Percentiles rank a stretch among this genome's conserved stretches.
Evolutionary conservation across 1,284 basidiomycete genomes (phyloP).

Genomic region (Cutaneotrichosporon sp.): DNA sequence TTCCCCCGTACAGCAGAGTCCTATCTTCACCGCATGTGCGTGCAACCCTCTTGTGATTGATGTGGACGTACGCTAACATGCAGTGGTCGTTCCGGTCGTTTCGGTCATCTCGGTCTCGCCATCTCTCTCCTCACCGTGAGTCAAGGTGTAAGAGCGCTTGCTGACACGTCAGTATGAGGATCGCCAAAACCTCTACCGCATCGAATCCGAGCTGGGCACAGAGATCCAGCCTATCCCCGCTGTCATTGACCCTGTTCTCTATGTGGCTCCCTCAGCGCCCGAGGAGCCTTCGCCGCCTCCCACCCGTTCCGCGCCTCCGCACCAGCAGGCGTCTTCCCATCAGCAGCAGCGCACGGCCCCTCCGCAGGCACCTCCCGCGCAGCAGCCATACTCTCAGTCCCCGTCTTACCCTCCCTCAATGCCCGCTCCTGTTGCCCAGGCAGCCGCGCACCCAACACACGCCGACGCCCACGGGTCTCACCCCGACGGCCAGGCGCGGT

Average conservation of each 20-base stretch:
- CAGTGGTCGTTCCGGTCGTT: slow-evolving; percentile 93
- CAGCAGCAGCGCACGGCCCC: slow-evolving; percentile 2
- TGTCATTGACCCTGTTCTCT: slow-evolving; percentile 84
- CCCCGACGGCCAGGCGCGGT: slow-evolving; percentile 3
- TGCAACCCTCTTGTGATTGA: neutral
- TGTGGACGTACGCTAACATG: slow-evolving; percentile 4
- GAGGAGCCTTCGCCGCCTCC: slow-evolving; percentile 23
- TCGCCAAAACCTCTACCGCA: slow-evolving; percentile 93
- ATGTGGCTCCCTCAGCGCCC: slow-evolving; percentile 59
- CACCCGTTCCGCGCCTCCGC: slow-evolving; percentile 15
- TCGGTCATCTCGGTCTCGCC: slow-evolving; percentile 92
- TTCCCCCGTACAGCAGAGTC: slow-evolving; percentile 99
- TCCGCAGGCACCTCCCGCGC: neutral
- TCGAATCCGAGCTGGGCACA: slow-evolving; percentile 96
- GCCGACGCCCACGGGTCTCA: neutral
- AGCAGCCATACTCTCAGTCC: neutral
- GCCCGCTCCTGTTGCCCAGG: slow-evolving; percentile 8
- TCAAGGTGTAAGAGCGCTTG: neutral
- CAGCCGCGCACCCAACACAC: slow-evolving; percentile 9
- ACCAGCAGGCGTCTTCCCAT: slow-evolving; percentile 1
- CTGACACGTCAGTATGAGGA: slow-evolving; percentile 70
- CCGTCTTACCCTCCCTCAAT: neutral
- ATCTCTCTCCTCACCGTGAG: slow-evolving; percentile 81
- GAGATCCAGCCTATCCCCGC: slow-evolving; percentile 96
- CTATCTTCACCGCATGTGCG: slow-evolving; percentile 70